Base-by-base conservation (phyloP, 495 filamentous ascomycete genomes). In the Astrothelium macrocarpum region DNA sequence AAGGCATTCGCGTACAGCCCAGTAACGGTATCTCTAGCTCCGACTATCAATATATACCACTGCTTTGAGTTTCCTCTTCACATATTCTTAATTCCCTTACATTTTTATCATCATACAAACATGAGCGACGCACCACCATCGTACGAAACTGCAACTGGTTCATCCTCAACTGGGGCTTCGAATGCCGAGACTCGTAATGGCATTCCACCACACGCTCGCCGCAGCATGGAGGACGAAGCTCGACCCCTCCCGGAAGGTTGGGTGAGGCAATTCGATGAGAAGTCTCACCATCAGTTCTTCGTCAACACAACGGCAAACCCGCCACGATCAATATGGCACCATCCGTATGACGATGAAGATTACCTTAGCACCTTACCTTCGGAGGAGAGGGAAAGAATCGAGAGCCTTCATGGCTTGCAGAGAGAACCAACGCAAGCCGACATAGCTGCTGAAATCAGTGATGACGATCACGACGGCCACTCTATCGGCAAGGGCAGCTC, bases 141-240 rank as follows among this genome's bases (percentile, higher is more conserved):
- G 10, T 75, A 76, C 59, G 74, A 72, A 25, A 45, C 62, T 23
- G 68, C 65, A 12, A 66, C 65, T 5, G 63, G 64, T 20, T 67
- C 70, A 53, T 29, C 60, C 23, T 26, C 11, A 26, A 59, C 56
- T 1, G 59, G 65, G 56, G 67, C 64, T 59, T 26, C 49, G 2
- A 56, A 56, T 2, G 25, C 49, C 2, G 49, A 56, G 49, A 60
- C 66, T 25, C 71, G 72, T 65, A 78, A 75, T 71, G 72, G 72
- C 65, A 81, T 81, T 53, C 78, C 79, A 9, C 61, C 75, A 10
- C 66, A 64, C 9, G 63, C 60, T 56, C 73, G 79, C n/a, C 75
- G 79, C n/a, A 70, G 64, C 61, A 81, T 81, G 79, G 79, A 81
- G 71, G 79, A 82, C 65, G 78, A 81, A 69, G 46, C 63, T 1